phyloP scores from a whole-genome alignment of 2,329 filamentous ascomycete genomes.

The Calonectria honghensis region DNA sequence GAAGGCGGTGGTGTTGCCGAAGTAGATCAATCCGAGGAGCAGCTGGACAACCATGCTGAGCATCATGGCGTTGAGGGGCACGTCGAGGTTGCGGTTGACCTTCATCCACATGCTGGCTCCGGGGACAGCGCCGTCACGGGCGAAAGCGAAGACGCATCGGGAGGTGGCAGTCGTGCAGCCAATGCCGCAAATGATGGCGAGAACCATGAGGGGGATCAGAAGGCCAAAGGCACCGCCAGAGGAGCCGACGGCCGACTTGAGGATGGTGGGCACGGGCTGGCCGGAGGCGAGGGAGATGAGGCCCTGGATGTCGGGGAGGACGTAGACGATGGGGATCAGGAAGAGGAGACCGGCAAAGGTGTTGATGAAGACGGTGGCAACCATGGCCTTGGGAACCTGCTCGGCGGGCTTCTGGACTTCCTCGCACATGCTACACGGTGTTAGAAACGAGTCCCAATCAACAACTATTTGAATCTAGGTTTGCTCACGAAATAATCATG shows the following conservation, averaged over 20 bases:
- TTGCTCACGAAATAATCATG: conserved; percentile 84
- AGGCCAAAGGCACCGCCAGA: conserved; percentile 77
- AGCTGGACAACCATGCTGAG: conserved; percentile 80
- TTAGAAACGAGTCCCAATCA: conserved; percentile 38
- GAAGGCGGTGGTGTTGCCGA: conserved; percentile 81
- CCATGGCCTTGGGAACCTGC: conserved; percentile 84
- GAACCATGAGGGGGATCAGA: conserved; percentile 78
- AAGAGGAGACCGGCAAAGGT: conserved; percentile 79
- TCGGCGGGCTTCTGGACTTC: conserved; percentile 79
- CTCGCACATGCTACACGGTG: conserved; percentile 78
- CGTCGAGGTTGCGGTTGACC: conserved; percentile 77
- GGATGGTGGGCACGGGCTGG: conserved; percentile 79
- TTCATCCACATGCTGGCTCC: conserved; percentile 76
- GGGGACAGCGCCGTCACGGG: conserved; percentile 82
- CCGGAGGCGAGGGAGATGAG: conserved; percentile 68
- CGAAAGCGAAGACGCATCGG: conserved; percentile 81
- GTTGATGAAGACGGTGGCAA: conserved; percentile 80
- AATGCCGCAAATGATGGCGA: conserved; percentile 80
- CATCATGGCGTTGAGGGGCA: conserved; percentile 84
- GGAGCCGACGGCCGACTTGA: conserved; percentile 77
- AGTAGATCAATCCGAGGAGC: conserved; percentile 79
- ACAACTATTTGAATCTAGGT: background rate
- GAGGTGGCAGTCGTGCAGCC: conserved; percentile 82
- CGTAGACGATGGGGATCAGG: conserved; percentile 81
- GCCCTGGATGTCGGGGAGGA: conserved; percentile 77